Conservation (phyloP, 2,329 filamentous ascomycete species). For the Paecilomyces formosus region DNA sequence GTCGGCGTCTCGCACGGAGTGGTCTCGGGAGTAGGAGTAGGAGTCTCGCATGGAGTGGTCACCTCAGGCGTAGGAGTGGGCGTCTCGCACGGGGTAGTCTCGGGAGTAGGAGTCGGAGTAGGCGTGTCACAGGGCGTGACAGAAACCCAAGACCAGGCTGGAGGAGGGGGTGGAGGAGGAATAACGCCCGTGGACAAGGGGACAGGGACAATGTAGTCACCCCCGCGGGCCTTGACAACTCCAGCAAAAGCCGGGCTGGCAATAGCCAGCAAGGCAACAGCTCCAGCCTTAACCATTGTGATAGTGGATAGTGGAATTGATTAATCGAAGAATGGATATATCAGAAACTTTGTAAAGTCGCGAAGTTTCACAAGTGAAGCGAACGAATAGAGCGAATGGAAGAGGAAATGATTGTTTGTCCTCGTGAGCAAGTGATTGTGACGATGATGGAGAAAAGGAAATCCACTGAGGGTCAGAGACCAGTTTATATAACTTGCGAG, state of each 20-base stretch:
- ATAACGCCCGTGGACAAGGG: not conserved
- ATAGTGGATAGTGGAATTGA: constrained; percentile 6
- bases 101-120: not conserved
- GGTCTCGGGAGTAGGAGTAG: not conserved
- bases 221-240: constrained; percentile 18
- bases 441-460: not conserved
- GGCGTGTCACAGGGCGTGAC: not conserved
- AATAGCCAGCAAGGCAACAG: constrained; percentile 27
- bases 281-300: constrained; percentile 27
- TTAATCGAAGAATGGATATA: constrained; percentile 7
- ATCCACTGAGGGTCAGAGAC: not conserved
- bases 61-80: not conserved
- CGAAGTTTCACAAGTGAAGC: constrained; percentile 10
- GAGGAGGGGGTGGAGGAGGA: not conserved
- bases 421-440: not conserved
- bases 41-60: not conserved
- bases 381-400: constrained; percentile 11
- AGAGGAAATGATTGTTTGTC: constrained; percentile 7
- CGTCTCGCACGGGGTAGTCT: not conserved
- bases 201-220: constrained; percentile 1
- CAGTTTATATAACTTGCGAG: not conserved
- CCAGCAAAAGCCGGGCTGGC: constrained; percentile 28
- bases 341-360: not conserved
- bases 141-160: not conserved
- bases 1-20: not conserved